A percentile compares a stretch with the other conserved stretches of the same genome.
phyloP scores from a whole-genome alignment of 169 alveolate species.

The Plasmodium knowlesi region DNA sequence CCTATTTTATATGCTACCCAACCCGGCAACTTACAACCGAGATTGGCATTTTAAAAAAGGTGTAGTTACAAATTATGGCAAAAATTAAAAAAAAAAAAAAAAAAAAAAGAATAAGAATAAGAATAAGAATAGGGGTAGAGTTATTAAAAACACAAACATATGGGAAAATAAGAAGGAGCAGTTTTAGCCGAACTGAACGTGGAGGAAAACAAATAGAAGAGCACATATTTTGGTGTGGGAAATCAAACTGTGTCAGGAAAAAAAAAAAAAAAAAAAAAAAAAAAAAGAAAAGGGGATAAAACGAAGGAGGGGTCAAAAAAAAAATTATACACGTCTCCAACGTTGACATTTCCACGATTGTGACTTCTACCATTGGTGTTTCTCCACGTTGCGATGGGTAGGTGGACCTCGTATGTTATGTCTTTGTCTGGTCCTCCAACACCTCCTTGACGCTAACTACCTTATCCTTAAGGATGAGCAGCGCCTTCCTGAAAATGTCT shows the following conservation, averaged over 20 bases:
- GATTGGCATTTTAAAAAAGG: neutral
- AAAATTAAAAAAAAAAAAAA: too few species aligned
- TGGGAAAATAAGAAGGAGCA: neutral
- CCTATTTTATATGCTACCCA: neutral
- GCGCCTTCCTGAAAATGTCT: conserved; percentile 79
- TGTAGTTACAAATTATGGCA: neutral
- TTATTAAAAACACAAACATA: neutral
- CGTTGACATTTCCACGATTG: neutral
- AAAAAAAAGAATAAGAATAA: too few species aligned
- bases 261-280: neutral
- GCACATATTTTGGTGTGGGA: neutral
- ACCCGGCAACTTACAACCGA: neutral
- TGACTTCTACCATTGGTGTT: neutral
- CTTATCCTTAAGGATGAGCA: conserved; percentile 76
- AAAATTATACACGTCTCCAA: neutral
- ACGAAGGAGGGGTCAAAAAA: neutral
- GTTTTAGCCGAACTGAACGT: neutral
- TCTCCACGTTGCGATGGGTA: neutral
- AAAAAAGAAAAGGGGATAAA: neutral
- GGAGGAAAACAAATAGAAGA: neutral
- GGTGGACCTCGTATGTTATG: neutral
- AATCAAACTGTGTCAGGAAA: neutral
- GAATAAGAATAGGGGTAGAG: neutral
- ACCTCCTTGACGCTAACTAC: conserved; percentile 73
- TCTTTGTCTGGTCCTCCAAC: conserved; percentile 24